Evolutionary conservation across 768 basidiomycete species (phyloP).

Genomic region (Rhizopogon rudus): DNA sequence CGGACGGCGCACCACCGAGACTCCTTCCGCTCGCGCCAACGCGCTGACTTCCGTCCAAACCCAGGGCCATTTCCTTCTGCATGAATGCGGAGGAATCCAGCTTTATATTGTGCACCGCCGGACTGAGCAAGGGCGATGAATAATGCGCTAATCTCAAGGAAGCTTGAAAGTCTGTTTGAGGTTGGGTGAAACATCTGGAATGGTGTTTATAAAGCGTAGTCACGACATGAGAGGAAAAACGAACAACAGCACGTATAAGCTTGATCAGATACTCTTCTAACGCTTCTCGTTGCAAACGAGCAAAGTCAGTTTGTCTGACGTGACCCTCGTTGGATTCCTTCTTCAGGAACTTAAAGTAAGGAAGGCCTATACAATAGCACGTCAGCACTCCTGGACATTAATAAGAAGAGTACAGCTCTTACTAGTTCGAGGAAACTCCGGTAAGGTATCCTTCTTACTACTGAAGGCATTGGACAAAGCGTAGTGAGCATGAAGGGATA

Average conservation of each 20-base stretch:
- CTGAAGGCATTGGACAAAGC: conserved; percentile 78
- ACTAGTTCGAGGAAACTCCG: conserved; percentile 90
- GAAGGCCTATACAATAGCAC: conserved; percentile 50
- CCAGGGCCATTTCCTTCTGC: conserved; percentile 44
- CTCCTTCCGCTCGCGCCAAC: conserved; percentile 56
- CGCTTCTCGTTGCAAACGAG: conserved; percentile 72
- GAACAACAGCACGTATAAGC: conserved; percentile 84
- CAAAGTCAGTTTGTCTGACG: conserved; percentile 67
- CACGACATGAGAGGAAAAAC: conserved; percentile 20
- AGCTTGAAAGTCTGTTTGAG: conserved; percentile 82
- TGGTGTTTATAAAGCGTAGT: background rate
- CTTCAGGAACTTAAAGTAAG: conserved; percentile 84
- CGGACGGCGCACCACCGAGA: conserved; percentile 89
- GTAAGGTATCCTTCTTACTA: conserved; percentile 68
- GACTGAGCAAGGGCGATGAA: conserved; percentile 74
- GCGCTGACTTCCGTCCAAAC: conserved; percentile 62
- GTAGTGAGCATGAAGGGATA: conserved; percentile 88
- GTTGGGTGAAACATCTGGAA: conserved; percentile 92
- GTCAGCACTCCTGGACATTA: background rate
- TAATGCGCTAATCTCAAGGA: conserved; percentile 88
- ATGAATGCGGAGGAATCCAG: conserved; percentile 71
- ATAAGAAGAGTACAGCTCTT: conserved; percentile 12
- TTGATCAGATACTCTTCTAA: conserved; percentile 86
- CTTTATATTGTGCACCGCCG: conserved; percentile 89
- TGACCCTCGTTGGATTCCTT: conserved; percentile 50